Evolutionary conservation across 441 rosid genomes (phyloP).

Genomic region (Metrosideros polymorpha): DNA sequence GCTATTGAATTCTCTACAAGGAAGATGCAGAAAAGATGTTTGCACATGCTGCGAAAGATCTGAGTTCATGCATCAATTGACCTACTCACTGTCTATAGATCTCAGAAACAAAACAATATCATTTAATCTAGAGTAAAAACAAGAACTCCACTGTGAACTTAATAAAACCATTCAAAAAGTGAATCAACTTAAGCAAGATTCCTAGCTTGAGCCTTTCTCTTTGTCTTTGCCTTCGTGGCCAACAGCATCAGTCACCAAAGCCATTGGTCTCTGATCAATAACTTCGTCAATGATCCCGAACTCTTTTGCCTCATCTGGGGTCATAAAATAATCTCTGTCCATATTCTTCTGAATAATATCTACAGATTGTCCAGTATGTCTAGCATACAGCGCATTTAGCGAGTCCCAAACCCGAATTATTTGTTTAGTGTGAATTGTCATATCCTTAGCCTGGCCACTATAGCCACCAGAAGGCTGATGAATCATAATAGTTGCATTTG

Average conservation of each 20-base stretch:
- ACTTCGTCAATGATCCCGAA: slow-evolving; percentile 96
- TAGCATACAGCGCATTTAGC: slow-evolving; percentile 57
- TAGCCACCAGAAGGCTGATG: slow-evolving; percentile 99
- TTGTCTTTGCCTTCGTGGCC: slow-evolving; percentile 33
- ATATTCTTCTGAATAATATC: slow-evolving; percentile 76
- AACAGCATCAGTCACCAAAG: slow-evolving; percentile 74
- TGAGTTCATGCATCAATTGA: background rate
- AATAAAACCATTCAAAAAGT: background rate
- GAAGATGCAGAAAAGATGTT: background rate
- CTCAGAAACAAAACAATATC: background rate
- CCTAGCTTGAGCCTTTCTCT: slow-evolving; percentile 54
- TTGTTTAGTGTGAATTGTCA: slow-evolving; percentile 89
- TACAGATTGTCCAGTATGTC: slow-evolving; percentile 71
- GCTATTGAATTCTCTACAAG: background rate
- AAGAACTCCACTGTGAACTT: background rate
- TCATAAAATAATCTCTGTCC: slow-evolving; percentile 97
- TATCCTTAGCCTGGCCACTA: slow-evolving; percentile 91
- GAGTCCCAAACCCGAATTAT: slow-evolving; percentile 89
- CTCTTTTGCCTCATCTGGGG: slow-evolving; percentile 82
- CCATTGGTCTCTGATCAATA: slow-evolving; percentile 73
- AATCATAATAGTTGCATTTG: slow-evolving; percentile 88
- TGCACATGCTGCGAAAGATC: background rate
- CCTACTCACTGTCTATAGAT: background rate
- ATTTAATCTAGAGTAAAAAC: background rate
- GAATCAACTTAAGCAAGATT: background rate